Base-by-base conservation (phyloP, 345 rosid species). In the Excoecaria agallocha region DNA sequence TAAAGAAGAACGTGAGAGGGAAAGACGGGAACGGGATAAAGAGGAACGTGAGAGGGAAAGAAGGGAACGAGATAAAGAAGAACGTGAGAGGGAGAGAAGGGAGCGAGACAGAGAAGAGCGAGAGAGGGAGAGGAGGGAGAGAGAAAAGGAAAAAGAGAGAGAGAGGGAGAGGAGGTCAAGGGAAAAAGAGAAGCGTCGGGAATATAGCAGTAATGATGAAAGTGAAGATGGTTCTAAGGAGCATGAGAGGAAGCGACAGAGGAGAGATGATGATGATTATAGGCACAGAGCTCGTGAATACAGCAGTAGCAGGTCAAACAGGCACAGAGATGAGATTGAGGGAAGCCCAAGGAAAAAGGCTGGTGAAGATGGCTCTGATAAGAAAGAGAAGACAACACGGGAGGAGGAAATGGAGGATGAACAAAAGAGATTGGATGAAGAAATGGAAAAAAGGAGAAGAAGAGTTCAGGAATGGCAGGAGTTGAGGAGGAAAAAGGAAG, bases 381-480 rank as follows among this genome's bases (percentile, higher is more conserved):
- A 81, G 83, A 84, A 80, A 24, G 87, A 85, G 69, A 84, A 76
- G 78, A 87, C 83, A 77, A 86, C 91, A 45, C 75, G 91, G 51
- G 97, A 89, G 74, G 95, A 94, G 79, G 98, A 94, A 74, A 67
- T 91, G 41, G 92, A 88, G 83, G 97, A 92, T 50, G 98, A 91
- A 66, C 98, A 92, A 77, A 84, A 75, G 62, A 88, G 82, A 60
- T 78, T 94, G 81, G 97, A 94, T 41, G 97, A 92, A 69, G 97
- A 94, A 79, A 88, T 84, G 81, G 97, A 92, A 68, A 92, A 91
- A 76, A 84, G 98, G 79, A 88, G 98, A 83, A 87, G 97, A 79
- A 87, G 98, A 84, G 97, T 92, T 58, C 98, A 94, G 84, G 98
- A 92, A 81, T 92, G 98, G 98, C 98, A 94, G 75, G 98, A 94